Evolutionary conservation across 129 eudicot genomes (phyloP).

Genomic region (Calendula officinalis): DNA sequence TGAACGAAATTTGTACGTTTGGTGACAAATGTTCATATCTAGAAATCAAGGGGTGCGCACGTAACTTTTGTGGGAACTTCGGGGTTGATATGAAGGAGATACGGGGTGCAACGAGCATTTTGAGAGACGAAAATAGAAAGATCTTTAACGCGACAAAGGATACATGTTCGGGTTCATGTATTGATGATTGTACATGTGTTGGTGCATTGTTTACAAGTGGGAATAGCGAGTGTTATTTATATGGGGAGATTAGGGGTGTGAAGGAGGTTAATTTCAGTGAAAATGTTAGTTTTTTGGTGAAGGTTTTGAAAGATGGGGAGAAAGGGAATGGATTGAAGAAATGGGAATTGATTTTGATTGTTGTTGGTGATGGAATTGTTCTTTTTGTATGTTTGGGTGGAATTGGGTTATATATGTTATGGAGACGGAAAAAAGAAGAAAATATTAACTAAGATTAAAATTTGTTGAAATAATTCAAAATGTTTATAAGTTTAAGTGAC

Average conservation of each 20-base stretch:
- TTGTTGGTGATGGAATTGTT: conserved; percentile 66
- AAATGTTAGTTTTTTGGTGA: conserved; percentile 56
- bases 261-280: conserved; percentile 43
- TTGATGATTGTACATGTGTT: conserved; percentile 60
- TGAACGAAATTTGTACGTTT: conserved; percentile 59
- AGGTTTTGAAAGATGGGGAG: conserved; percentile 48
- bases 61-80: conserved; percentile 39
- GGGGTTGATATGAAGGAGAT: conserved; percentile 61
- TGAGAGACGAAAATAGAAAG: conserved; percentile 33
- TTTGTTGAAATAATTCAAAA: too few species aligned
- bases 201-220: conserved; percentile 54
- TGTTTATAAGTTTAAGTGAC: too few species aligned
- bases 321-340: conserved; percentile 49
- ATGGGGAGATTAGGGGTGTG: conserved; percentile 59
- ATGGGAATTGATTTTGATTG: conserved; percentile 68
- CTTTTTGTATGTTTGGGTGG: conserved; percentile 63
- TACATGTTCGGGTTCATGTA: conserved; percentile 41
- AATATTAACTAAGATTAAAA: conserved; percentile 7
- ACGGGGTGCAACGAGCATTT: conserved; percentile 38
- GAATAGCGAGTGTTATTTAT: conserved; percentile 51
- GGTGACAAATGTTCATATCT: conserved; percentile 61
- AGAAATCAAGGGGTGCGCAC: conserved; percentile 19
- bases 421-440: conserved; percentile 51
- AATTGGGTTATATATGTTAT: conserved; percentile 51
- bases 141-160: conserved; percentile 37